A percentile compares a stretch with the other conserved stretches of the same genome.
Conservation (phyloP, 2,329 filamentous ascomycete species). For the Fusarium torulosum region DNA sequence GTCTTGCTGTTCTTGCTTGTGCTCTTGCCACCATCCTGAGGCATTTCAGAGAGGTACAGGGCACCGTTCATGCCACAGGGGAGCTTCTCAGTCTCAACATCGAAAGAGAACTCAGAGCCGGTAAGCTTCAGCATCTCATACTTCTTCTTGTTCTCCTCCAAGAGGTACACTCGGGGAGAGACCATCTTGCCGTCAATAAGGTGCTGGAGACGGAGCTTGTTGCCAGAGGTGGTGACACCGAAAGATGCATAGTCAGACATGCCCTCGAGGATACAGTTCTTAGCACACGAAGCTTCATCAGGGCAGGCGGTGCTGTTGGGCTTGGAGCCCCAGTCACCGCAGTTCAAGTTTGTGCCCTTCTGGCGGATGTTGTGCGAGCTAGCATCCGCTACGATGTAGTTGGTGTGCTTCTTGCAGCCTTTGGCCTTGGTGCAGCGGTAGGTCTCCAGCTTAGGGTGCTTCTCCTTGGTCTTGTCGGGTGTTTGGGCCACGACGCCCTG, state of each 20-base stretch:
- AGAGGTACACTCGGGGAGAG: conserved; percentile 68
- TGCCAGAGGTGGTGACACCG: conserved; percentile 53
- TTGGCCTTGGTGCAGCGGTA: conserved; percentile 63
- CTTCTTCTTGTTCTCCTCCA: conserved; percentile 64
- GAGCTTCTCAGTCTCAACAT: conserved; percentile 73
- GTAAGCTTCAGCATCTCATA: conserved; percentile 72
- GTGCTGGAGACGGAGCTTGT: conserved; percentile 49
- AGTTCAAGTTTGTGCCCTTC: conserved; percentile 48
- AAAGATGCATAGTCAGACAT: conserved; percentile 63
- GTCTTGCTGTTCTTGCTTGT: conserved; percentile 61
- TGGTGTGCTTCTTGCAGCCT: conserved; percentile 62
- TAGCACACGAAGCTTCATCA: conserved; percentile 62
- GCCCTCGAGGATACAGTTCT: conserved; percentile 67
- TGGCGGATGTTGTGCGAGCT: conserved; percentile 61
- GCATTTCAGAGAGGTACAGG: conserved; percentile 69
- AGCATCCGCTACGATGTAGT: conserved; percentile 64
- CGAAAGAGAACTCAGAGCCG: conserved; percentile 73
- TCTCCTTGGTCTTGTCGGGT: conserved; percentile 58
- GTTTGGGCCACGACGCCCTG: conserved; percentile 50
- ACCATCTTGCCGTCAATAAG: conserved; percentile 29
- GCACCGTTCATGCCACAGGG: conserved; percentile 77
- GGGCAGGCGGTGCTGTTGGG: conserved; percentile 62
- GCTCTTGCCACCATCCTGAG: conserved; percentile 70
- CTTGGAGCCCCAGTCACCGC: conserved; percentile 44
- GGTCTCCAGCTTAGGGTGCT: conserved; percentile 64